Evolutionary conservation across 2,329 filamentous ascomycete genomes (phyloP).

Genomic region (Fusarium sp.): DNA sequence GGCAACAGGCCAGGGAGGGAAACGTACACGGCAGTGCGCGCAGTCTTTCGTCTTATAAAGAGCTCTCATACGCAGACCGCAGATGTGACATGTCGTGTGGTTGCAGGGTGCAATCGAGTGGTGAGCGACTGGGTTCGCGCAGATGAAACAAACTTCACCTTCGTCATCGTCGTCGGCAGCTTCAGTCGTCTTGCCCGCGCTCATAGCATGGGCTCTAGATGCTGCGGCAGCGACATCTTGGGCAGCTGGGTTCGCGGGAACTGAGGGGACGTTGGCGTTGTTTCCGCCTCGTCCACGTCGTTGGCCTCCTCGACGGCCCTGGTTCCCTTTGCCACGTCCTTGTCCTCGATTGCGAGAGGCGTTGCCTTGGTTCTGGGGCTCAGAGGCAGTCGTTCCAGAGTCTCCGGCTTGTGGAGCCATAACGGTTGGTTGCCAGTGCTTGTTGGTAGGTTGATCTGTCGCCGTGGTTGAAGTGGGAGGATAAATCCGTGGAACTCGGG

Average conservation of each 20-base stretch:
- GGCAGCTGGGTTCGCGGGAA: conserved; percentile 44
- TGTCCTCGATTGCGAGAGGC: conserved; percentile 53
- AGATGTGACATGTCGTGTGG: conserved; percentile 96
- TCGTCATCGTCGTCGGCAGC: conserved; percentile 64
- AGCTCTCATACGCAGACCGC: conserved; percentile 87
- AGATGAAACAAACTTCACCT: conserved; percentile 95
- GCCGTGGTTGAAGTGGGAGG: conserved; percentile 7
- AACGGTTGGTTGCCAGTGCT: background rate
- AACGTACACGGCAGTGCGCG: conserved; percentile 87
- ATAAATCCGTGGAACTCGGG: background rate
- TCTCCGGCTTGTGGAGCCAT: conserved; percentile 36
- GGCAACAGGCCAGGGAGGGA: background rate
- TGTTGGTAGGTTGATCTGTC: background rate
- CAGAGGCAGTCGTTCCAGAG: conserved; percentile 23
- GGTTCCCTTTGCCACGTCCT: conserved; percentile 54
- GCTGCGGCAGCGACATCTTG: conserved; percentile 46
- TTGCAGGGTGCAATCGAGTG: conserved; percentile 93
- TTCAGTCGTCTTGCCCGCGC: conserved; percentile 35
- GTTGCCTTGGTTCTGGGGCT: conserved; percentile 34
- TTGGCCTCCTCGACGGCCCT: conserved; percentile 50
- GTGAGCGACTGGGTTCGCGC: conserved; percentile 89
- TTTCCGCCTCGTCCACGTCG: conserved; percentile 45
- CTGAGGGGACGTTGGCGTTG: conserved; percentile 22
- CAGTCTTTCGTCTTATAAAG: conserved; percentile 97
- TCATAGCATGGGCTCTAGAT: conserved; percentile 51